Conservation (phyloP, 2,329 filamentous ascomycete genomes). For the Claviceps africana region DNA sequence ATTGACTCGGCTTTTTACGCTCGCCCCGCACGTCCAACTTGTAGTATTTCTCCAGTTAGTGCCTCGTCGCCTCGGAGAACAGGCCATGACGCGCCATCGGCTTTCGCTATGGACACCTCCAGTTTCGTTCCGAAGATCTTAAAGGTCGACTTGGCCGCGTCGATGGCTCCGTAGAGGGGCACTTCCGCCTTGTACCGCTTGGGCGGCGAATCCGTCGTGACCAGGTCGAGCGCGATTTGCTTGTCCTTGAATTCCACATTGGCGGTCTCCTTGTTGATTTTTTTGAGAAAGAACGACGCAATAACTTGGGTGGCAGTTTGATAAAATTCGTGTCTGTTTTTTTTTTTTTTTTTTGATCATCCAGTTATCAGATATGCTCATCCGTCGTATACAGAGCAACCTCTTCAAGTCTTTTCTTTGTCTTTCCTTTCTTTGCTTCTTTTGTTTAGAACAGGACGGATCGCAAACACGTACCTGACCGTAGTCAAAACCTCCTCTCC, state of each 20-base stretch:
- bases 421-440: not conserved
- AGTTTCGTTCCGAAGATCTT: constrained; percentile 83
- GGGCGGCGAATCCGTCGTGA: constrained; percentile 60
- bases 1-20: not conserved
- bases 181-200: constrained; percentile 69
- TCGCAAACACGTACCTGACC: constrained; percentile 45
- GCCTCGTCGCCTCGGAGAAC: constrained; percentile 67
- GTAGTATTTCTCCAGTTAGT: constrained; percentile 62
- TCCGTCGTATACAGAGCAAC: not conserved
- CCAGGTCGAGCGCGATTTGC: constrained; percentile 62
- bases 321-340: constrained; percentile 70
- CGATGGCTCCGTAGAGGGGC: constrained; percentile 63
- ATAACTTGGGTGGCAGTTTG: constrained; percentile 78
- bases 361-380: not conserved
- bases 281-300: constrained; percentile 89
- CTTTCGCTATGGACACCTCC: constrained; percentile 60
- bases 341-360: too few relatives aligned
- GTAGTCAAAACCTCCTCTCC: constrained; percentile 66
- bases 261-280: constrained; percentile 73
- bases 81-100: constrained; percentile 69
- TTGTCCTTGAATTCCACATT: constrained; percentile 54
- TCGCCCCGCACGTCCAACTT: constrained; percentile 64
- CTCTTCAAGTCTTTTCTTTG: not conserved
- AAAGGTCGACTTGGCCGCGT: constrained; percentile 59
- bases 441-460: not conserved